Percentiles rank a stretch among this genome's conserved stretches.
These are phyloP conservation scores for Pelargonium australe DNA, from an alignment of 441 rosid species.

Conservation along the genomic window DNA sequence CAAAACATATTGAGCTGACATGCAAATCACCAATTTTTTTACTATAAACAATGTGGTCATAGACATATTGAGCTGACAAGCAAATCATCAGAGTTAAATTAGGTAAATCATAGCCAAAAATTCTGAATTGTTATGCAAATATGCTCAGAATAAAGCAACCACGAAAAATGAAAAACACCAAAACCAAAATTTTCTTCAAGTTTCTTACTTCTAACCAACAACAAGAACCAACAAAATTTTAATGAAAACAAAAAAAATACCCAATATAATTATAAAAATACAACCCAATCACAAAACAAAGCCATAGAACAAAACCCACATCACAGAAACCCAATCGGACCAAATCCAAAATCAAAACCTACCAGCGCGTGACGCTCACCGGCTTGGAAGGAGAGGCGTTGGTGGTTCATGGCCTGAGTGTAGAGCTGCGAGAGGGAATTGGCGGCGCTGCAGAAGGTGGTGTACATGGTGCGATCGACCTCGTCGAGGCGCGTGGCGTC, in stretches of 20 bases:
- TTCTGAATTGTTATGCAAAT: too few relatives aligned
- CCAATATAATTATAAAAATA: neutral
- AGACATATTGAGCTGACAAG: too few relatives aligned
- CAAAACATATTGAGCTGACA: too few relatives aligned
- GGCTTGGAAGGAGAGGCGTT: conserved; percentile 59
- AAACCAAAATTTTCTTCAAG: conserved; percentile 1
- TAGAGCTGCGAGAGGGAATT: conserved; percentile 67
- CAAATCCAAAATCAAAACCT: neutral
- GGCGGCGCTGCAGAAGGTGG: conserved; percentile 63
- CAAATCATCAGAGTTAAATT: too few relatives aligned
- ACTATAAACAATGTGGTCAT: too few relatives aligned
- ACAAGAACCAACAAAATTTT: neutral
- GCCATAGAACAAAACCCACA: conserved; percentile 7
- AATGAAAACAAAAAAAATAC: neutral
- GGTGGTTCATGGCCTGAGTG: conserved; percentile 60
- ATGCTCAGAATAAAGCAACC: too few relatives aligned
- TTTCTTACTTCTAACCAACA: neutral
- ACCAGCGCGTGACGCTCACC: conserved; percentile 66
- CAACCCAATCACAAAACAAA: neutral
- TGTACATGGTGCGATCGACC: conserved; percentile 56
- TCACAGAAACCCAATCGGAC: conserved; percentile 3
- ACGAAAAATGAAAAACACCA: neutral
- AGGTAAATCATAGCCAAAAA: too few relatives aligned
- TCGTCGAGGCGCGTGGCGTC: conserved; percentile 57
- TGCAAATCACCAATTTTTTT: too few relatives aligned